Evolutionary conservation across 2,329 filamentous ascomycete species (phyloP).

Genomic region (Pseudogymnoascus sp.): DNA sequence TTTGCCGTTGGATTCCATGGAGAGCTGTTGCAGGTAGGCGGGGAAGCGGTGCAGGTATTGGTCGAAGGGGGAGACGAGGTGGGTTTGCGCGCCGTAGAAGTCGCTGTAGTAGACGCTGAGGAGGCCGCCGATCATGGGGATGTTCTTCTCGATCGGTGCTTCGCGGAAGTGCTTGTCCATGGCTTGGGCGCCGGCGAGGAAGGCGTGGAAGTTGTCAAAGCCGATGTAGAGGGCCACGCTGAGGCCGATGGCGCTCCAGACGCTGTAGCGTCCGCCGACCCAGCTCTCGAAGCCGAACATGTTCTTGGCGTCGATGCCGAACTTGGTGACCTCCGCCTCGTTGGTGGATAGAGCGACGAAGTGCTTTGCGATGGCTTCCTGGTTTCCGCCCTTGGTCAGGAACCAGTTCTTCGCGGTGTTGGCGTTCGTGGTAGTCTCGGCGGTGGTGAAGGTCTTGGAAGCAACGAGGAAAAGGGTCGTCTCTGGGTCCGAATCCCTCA

Average conservation of each 20-base stretch:
- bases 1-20: constrained; percentile 99
- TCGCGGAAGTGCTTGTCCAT: constrained; percentile 99
- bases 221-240: constrained; percentile 93
- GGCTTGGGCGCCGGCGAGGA: constrained; percentile 87
- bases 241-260: constrained; percentile 97
- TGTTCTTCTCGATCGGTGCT: constrained; percentile 88
- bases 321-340: constrained; percentile 90
- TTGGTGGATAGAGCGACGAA: constrained; percentile 98
- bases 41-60: constrained; percentile 99
- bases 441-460: constrained; percentile 99
- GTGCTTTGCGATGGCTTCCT: constrained; percentile 93
- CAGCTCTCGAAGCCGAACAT: constrained; percentile 99
- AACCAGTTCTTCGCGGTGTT: constrained; percentile 98
- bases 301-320: constrained; percentile 97
- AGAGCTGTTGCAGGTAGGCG: constrained; percentile 96
- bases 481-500: constrained; percentile 84
- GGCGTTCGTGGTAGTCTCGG: constrained; percentile 94
- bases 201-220: constrained; percentile 95
- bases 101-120: constrained; percentile 98
- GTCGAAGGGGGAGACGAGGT: constrained; percentile 95
- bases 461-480: constrained; percentile 98
- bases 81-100: constrained; percentile 97
- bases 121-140: constrained; percentile 84
- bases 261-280: constrained; percentile 96
- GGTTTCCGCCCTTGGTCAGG: constrained; percentile 67